A percentile compares a stretch with the other conserved stretches of the same genome.
Conservation (phyloP, 495 filamentous ascomycete genomes). For the Staphylotrichum tortipilum region DNA sequence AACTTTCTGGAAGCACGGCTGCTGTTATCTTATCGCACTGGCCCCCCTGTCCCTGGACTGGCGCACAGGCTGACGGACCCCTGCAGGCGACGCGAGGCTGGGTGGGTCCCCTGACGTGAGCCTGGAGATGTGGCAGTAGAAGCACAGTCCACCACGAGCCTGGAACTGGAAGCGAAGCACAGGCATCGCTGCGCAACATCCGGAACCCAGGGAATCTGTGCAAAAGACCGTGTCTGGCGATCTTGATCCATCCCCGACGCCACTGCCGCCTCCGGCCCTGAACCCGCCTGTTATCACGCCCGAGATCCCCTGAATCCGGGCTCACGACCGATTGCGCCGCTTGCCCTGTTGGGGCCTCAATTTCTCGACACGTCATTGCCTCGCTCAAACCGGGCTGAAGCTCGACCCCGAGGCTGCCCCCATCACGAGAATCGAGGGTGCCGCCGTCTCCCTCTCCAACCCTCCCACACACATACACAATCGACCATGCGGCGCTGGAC, state of each 20-base stretch:
- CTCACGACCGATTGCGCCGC: neutral
- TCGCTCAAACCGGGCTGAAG: no score
- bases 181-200: conserved; percentile 14
- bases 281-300: neutral
- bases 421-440: neutral
- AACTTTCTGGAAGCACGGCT: no score
- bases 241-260: neutral
- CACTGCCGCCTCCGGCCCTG: neutral
- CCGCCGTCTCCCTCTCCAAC: no score
- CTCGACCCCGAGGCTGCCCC: neutral
- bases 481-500: conserved; percentile 36
- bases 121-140: no score
- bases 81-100: no score
- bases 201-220: neutral
- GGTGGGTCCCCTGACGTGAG: no score
- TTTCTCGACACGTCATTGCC: conserved; percentile 1
- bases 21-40: no score
- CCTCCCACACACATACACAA: conserved; percentile 1
- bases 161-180: no score
- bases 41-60: no score
- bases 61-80: no score
- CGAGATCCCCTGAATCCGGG: neutral
- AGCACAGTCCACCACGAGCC: no score
- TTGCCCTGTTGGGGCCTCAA: neutral
- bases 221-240: neutral